These are phyloP conservation scores for Ustilago sp. DNA, from an alignment of 1,284 basidiomycete species.

Conservation along the genomic window DNA sequence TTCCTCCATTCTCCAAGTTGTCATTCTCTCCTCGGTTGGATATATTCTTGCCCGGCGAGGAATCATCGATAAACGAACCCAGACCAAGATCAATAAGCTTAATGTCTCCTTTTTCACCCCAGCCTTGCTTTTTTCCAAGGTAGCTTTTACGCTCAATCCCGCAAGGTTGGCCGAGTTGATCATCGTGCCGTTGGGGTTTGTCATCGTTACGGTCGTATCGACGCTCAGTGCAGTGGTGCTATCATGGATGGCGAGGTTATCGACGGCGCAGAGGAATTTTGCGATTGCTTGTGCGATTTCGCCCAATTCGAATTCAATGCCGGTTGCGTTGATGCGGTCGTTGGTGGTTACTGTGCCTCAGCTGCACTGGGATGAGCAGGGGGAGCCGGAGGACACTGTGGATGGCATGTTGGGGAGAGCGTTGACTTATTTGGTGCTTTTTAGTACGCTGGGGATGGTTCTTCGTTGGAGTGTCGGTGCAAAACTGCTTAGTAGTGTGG, in stretches of 20 bases:
- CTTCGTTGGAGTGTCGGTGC: slow-evolving; percentile 71
- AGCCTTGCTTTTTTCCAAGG: slow-evolving; percentile 90
- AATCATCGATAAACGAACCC: slow-evolving; percentile 87
- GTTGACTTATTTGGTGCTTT: slow-evolving; percentile 89
- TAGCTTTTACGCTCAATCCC: slow-evolving; percentile 77
- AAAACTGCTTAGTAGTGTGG: slow-evolving; percentile 69
- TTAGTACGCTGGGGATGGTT: slow-evolving; percentile 90
- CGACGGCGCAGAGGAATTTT: slow-evolving; percentile 70
- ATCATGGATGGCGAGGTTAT: slow-evolving; percentile 66
- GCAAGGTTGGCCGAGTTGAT: slow-evolving; percentile 87
- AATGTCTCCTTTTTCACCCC: slow-evolving; percentile 93
- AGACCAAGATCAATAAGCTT: slow-evolving; percentile 75
- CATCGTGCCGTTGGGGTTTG: slow-evolving; percentile 86
- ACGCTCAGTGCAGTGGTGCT: slow-evolving; percentile 65
- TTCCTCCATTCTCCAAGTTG: slow-evolving; percentile 84
- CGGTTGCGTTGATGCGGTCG: slow-evolving; percentile 90
- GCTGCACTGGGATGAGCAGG: slow-evolving; percentile 80
- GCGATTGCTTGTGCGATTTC: slow-evolving; percentile 68
- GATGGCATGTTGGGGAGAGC: slow-evolving; percentile 91
- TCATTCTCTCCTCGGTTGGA: slow-evolving; percentile 85
- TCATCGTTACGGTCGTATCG: slow-evolving; percentile 72
- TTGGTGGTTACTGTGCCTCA: slow-evolving; percentile 85
- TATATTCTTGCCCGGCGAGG: slow-evolving; percentile 83
- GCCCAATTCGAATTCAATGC: slow-evolving; percentile 87
- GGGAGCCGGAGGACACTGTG: slow-evolving; percentile 77